Evolutionary conservation across 2,329 filamentous ascomycete species (phyloP).

Genomic region (Aspergillus novoparasiticus): DNA sequence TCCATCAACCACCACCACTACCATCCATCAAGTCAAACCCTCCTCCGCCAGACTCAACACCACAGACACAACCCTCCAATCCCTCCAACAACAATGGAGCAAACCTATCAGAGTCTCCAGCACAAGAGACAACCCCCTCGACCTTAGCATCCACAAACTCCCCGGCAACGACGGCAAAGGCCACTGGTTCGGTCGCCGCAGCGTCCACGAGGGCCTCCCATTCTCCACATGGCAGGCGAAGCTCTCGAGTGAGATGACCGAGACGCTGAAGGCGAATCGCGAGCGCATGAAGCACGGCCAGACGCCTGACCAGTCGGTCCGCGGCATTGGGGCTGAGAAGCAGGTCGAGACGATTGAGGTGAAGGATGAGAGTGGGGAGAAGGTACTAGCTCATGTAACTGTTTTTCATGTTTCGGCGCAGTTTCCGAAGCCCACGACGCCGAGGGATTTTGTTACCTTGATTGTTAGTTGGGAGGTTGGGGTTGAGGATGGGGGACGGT

Average conservation of each 20-base stretch:
- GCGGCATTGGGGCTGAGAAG: conserved; percentile 82
- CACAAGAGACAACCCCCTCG: conserved; percentile 72
- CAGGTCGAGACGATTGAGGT: conserved; percentile 66
- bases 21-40: conserved; percentile 48
- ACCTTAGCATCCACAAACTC: conserved; percentile 78
- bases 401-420: conserved; percentile 86
- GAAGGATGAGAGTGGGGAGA: conserved; percentile 44
- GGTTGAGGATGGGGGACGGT: conserved; percentile 50
- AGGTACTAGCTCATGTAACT: conserved; percentile 38
- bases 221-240: conserved; percentile 79
- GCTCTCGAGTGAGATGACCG: conserved; percentile 76
- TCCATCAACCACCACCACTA: conserved; percentile 28
- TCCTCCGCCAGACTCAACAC: conserved; percentile 54
- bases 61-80: conserved; percentile 55
- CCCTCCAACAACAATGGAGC: conserved; percentile 78
- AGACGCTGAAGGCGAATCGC: conserved; percentile 71
- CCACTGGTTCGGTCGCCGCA: conserved; percentile 85
- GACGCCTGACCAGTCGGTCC: conserved; percentile 73
- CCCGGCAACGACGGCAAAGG: conserved; percentile 77
- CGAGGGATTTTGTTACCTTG: conserved; percentile 83
- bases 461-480: conserved; percentile 64
- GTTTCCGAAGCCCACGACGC: conserved; percentile 85
- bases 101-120: conserved; percentile 69
- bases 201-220: conserved; percentile 75
- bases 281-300: conserved; percentile 66